phyloP scores from a whole-genome alignment of 2,329 filamentous ascomycete genomes.

The Colletotrichum karsti region DNA sequence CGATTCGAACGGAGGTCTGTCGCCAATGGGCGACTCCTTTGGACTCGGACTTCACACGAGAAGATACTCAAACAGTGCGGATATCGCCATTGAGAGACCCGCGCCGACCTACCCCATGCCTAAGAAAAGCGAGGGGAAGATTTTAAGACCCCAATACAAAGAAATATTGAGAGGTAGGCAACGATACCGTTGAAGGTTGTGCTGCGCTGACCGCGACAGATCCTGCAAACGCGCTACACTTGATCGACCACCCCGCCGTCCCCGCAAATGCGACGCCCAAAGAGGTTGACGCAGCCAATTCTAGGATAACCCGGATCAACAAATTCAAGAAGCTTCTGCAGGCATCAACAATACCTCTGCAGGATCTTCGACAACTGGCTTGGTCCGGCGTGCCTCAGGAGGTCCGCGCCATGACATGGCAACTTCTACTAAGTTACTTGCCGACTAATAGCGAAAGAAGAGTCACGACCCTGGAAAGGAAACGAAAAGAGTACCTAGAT shows the following conservation, averaged over 20 bases:
- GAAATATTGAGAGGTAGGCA: constrained; percentile 80
- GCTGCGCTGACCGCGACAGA: constrained; percentile 48
- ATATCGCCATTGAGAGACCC: constrained; percentile 92
- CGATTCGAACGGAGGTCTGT: constrained; percentile 37
- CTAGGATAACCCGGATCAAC: constrained; percentile 92
- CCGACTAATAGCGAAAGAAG: constrained; percentile 96
- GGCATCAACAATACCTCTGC: constrained; percentile 85
- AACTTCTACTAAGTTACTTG: constrained; percentile 91
- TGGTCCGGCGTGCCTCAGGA: constrained; percentile 97
- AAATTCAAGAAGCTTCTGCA: constrained; percentile 98
- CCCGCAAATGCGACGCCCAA: constrained; percentile 80
- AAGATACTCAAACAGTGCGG: constrained; percentile 83
- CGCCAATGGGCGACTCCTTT: constrained; percentile 48
- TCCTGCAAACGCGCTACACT: constrained; percentile 92
- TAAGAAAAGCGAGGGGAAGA: constrained; percentile 93
- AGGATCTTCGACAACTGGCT: constrained; percentile 83
- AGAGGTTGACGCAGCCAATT: constrained; percentile 85
- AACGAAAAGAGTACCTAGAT: constrained; percentile 95
- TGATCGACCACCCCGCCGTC: constrained; percentile 86
- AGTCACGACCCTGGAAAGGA: constrained; percentile 88
- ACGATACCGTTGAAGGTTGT: not conserved
- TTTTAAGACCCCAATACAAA: constrained; percentile 95
- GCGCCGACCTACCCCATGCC: constrained; percentile 85
- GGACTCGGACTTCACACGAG: constrained; percentile 51
- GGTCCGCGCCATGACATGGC: constrained; percentile 99